phyloP scores from a whole-genome alignment of 768 basidiomycete genomes.

The Auricularia auricula-judae region DNA sequence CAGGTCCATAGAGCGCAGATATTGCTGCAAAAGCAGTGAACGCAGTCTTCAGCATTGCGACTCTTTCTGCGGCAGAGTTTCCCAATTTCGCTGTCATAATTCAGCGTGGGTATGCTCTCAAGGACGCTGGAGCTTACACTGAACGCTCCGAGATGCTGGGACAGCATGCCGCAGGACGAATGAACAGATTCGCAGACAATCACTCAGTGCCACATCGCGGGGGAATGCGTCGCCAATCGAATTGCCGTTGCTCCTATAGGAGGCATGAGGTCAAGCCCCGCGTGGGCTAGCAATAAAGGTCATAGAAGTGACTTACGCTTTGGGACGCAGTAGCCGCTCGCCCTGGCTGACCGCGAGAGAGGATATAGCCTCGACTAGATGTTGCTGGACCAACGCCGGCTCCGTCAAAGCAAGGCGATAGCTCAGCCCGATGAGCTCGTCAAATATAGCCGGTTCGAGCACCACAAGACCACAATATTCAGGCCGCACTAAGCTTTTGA shows the following conservation, averaged over 20 bases:
- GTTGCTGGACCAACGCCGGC: constrained; percentile 53
- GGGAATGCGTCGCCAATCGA: neutral
- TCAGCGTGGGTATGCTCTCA: no score
- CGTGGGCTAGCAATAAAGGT: neutral
- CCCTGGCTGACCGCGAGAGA: constrained; percentile 37
- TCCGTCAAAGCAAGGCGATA: constrained; percentile 89
- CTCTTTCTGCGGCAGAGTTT: constrained; percentile 35
- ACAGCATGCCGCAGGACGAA: constrained; percentile 67
- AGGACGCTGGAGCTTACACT: constrained; percentile 31
- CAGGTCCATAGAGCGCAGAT: constrained; percentile 41
- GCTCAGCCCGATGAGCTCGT: constrained; percentile 79
- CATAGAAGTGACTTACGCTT: constrained; percentile 3
- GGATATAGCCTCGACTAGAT: constrained; percentile 59
- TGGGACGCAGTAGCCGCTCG: constrained; percentile 9
- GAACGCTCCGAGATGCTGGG: constrained; percentile 38
- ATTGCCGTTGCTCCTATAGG: neutral
- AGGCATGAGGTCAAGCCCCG: neutral
- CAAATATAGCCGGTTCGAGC: constrained; percentile 72
- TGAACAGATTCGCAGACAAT: constrained; percentile 70
- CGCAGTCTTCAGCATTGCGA: constrained; percentile 51
- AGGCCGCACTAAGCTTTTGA: constrained; percentile 70
- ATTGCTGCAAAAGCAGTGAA: constrained; percentile 53
- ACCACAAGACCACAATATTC: constrained; percentile 76
- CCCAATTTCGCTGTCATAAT: constrained; percentile 16
- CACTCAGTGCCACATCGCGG: neutral